Conservation (phyloP, 1,284 basidiomycete genomes). For the Moesziomyces sp. region DNA sequence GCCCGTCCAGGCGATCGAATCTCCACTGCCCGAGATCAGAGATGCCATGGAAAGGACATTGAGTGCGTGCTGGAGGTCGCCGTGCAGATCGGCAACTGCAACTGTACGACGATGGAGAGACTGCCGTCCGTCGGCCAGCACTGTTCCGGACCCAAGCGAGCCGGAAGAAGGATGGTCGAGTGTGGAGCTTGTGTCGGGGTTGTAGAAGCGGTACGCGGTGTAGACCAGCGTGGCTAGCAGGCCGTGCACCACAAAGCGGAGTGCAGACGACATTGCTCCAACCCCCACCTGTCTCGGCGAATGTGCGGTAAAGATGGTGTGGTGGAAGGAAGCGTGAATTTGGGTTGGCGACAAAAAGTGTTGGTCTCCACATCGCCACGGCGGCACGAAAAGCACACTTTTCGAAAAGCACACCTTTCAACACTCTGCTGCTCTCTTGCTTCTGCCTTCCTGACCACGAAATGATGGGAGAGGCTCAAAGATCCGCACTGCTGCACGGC, state of each 20-base stretch:
- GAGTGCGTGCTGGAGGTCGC: slow-evolving; percentile 60
- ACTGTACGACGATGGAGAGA: slow-evolving; percentile 47
- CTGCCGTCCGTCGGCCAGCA: slow-evolving; percentile 14
- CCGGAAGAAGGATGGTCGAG: slow-evolving; percentile 1
- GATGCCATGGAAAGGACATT: slow-evolving; percentile 59
- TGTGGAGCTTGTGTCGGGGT: neutral
- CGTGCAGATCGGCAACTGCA: slow-evolving; percentile 64
- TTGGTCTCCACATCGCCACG: slow-evolving; percentile 8
- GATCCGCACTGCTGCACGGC: too few relatives aligned
- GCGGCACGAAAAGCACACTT: too few relatives aligned
- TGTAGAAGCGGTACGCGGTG: slow-evolving; percentile 22
- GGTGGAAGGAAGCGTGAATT: neutral
- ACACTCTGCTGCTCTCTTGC: too few relatives aligned
- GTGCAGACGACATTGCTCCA: slow-evolving; percentile 7
- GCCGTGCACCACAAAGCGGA: slow-evolving; percentile 23
- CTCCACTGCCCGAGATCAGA: slow-evolving; percentile 22
- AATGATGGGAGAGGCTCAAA: too few relatives aligned
- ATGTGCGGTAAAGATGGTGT: neutral
- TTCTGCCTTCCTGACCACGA: too few relatives aligned
- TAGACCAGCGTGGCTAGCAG: slow-evolving; percentile 20
- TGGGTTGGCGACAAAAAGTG: slow-evolving; percentile 1
- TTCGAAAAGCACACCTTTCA: too few relatives aligned
- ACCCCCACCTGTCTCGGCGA: neutral
- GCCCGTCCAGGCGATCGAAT: slow-evolving; percentile 42
- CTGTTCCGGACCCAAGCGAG: neutral